Base-by-base conservation (phyloP, 192 early-diverging fungal species). In the Haplosporangium gracile region DNA sequence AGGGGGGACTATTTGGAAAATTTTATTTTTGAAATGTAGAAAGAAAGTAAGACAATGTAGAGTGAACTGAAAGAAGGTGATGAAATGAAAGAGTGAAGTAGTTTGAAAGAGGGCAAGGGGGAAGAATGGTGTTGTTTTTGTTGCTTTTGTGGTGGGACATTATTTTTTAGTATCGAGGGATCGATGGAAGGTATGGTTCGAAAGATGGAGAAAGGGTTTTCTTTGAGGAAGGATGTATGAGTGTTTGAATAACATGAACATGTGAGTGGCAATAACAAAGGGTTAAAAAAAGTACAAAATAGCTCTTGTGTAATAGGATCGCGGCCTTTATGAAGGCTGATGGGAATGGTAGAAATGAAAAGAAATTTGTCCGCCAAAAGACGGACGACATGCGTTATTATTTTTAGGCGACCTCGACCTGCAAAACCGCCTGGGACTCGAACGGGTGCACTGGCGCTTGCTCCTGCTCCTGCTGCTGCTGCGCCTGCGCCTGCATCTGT, bases 321-420 rank as follows among this genome's bases (percentile, higher is more conserved):
- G 13, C 60, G 32, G 60, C 60, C 60, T 24, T 15, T 2, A 32
- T 26, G 55, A 7, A 60, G 55, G 49, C 49, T 51, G 49, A 65
- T 32, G 9, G 10, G 29, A 32, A 32, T 32, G 11, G 32, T 32
- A 65, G 22, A 63, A 34, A 32, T 53, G 13, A 5, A 65, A 15
- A 65, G 4, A 15, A 65, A 65, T 16, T 34, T 29, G 29, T 65
- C 60, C 29, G 32, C n/a, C 5, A 29, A 63, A n/a, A 10, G 26
- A 29, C n/a, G 57, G 60, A 65, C 26, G 11, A 26, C 11, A 3
- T 32, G 20, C 20, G 42, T 2, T 22, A 18, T 22, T 5, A 18
- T 32, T 9, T 63, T 65, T 65, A 65, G 60, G 60, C 60, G 60
- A 65, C 60, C 29, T 65, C 60, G 60, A 65, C 60, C 60, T 65